Conservation (phyloP, 495 filamentous ascomycete species). For the Lasiosphaeria hispida region DNA sequence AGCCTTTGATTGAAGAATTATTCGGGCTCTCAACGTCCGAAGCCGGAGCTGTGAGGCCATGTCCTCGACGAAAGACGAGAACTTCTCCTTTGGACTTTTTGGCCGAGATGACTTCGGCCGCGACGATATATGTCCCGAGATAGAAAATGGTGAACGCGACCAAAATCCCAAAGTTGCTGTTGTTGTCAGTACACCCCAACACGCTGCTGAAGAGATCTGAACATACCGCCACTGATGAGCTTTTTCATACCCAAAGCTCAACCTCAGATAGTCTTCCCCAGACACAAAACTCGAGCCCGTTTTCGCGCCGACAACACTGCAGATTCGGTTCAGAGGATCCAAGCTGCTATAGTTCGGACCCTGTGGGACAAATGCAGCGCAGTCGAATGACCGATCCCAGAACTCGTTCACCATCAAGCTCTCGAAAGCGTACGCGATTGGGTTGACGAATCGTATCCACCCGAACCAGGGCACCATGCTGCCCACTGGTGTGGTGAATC, state of each 20-base stretch:
- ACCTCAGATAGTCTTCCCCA: slow-evolving; percentile 6
- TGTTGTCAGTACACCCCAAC: neutral
- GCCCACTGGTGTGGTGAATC: slow-evolving; percentile 66
- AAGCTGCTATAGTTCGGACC: slow-evolving; percentile 2
- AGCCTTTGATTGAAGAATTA: neutral
- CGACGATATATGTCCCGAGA: slow-evolving; percentile 58
- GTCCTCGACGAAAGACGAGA: slow-evolving; percentile 72
- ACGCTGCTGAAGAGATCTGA: neutral
- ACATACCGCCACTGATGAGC: slow-evolving; percentile 13
- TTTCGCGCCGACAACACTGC: slow-evolving; percentile 2
- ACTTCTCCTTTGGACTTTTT: slow-evolving; percentile 79
- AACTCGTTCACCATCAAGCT: slow-evolving; percentile 61
- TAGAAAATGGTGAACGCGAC: slow-evolving; percentile 66
- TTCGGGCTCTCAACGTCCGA: slow-evolving; percentile 36
- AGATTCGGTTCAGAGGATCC: neutral
- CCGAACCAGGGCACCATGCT: slow-evolving; percentile 77
- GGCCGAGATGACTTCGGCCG: slow-evolving; percentile 67
- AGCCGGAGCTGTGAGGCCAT: slow-evolving; percentile 33
- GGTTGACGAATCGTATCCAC: slow-evolving; percentile 78
- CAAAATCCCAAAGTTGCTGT: slow-evolving; percentile 66
- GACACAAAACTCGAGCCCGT: neutral
- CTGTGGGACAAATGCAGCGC: slow-evolving; percentile 6
- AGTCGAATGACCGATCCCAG: slow-evolving; percentile 3
- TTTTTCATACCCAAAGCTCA: slow-evolving; percentile 10
- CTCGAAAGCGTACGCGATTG: slow-evolving; percentile 73